Evolutionary conservation across 139 green algal species (phyloP).

Genomic region (Chlorella sp.): DNA sequence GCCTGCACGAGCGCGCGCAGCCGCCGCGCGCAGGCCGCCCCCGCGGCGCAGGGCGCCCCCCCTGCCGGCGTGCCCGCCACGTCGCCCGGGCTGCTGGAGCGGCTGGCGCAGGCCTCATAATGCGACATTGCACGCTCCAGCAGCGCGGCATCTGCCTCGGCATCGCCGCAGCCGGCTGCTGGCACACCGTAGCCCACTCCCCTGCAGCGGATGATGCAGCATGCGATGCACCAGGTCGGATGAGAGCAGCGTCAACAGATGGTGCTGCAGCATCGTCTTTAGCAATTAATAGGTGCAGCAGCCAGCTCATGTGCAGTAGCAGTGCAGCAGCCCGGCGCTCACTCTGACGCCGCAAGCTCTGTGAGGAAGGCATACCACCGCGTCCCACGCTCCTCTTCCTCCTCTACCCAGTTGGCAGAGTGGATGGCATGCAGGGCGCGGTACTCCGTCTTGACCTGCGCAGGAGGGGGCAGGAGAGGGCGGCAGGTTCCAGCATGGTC

Average conservation of each 20-base stretch:
- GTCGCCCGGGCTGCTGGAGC: not conserved
- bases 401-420: constrained; percentile 48
- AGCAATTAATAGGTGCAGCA: not conserved
- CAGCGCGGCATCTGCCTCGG: not conserved
- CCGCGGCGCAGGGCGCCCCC: not conserved
- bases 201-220: too few relatives aligned
- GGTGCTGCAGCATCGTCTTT: not conserved
- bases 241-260: not conserved
- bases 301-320: not conserved
- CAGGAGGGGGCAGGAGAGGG: too few relatives aligned
- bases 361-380: constrained; percentile 43
- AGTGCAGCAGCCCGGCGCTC: not conserved
- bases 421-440: constrained; percentile 45
- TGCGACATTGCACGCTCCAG: constrained; percentile 21
- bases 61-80: not conserved
- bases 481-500: too few relatives aligned
- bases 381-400: constrained; percentile 61
- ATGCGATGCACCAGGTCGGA: not conserved
- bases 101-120: not conserved
- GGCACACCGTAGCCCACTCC: too few relatives aligned
- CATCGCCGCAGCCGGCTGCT: not conserved
- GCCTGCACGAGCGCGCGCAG: constrained; percentile 55
- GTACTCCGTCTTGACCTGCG: constrained; percentile 46
- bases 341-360: not conserved
- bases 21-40: constrained; percentile 30